A percentile compares a stretch with the other conserved stretches of the same genome.
phyloP scores from a whole-genome alignment of 2,329 filamentous ascomycete species.

The Tolypocladium ovalisporum region DNA sequence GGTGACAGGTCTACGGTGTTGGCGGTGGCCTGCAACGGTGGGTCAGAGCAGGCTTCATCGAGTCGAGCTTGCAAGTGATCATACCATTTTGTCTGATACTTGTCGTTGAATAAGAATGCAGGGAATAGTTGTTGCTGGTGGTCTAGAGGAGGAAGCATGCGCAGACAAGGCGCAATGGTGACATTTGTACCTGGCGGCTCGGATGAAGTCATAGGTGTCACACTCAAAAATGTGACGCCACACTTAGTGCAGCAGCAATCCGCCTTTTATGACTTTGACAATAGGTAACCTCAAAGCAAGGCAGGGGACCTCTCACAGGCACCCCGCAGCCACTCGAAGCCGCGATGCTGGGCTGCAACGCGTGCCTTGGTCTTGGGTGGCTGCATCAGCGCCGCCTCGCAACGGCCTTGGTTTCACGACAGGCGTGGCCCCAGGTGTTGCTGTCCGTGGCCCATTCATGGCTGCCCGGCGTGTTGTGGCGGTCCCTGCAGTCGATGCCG shows the following conservation, averaged over 20 bases:
- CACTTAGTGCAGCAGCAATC: no score
- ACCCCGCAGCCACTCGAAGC: not conserved
- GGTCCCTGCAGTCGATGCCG: not conserved
- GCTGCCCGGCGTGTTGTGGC: not conserved
- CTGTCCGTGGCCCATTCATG: not conserved
- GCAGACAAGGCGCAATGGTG: not conserved
- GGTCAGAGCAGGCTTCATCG: not conserved
- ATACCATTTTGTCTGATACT: not conserved
- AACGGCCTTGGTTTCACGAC: not conserved
- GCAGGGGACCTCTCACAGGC: not conserved
- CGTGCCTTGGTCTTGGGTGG: not conserved
- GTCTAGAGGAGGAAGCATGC: no score
- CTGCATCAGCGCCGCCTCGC: not conserved
- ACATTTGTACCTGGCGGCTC: not conserved
- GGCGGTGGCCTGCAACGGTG: not conserved
- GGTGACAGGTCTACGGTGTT: not conserved
- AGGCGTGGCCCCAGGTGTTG: not conserved
- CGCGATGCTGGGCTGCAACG: not conserved
- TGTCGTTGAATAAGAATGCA: not conserved
- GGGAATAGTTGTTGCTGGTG: not conserved
- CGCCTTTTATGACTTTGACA: no score
- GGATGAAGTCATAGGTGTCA: not conserved
- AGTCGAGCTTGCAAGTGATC: not conserved
- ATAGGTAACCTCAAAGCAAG: not conserved
- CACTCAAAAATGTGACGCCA: no score